A percentile compares a stretch with the other conserved stretches of the same genome.
phyloP scores from a whole-genome alignment of 2,329 filamentous ascomycete genomes.

The Cercospora zeae-maydis region DNA sequence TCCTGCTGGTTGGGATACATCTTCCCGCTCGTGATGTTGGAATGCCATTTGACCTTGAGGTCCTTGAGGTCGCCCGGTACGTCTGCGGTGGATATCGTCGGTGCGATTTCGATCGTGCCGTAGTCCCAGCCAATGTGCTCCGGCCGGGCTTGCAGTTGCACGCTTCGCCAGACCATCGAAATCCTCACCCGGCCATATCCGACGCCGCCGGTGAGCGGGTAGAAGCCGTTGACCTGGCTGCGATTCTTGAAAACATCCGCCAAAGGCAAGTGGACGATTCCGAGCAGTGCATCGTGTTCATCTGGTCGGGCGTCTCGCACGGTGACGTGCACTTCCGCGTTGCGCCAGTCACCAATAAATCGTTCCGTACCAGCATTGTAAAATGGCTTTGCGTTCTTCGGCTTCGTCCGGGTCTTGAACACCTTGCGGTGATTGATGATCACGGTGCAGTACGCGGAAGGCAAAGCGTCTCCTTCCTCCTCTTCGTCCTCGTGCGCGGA shows the following conservation, averaged over 20 bases:
- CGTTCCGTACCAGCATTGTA: slow-evolving; percentile 74
- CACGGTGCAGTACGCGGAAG: slow-evolving; percentile 68
- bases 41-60: slow-evolving; percentile 56
- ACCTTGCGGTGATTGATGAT: slow-evolving; percentile 68
- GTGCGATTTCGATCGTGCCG: slow-evolving; percentile 64
- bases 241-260: slow-evolving; percentile 58
- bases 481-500: slow-evolving; percentile 52
- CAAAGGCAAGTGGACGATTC: slow-evolving; percentile 66
- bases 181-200: slow-evolving; percentile 66
- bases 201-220: slow-evolving; percentile 67
- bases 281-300: slow-evolving; percentile 66
- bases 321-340: slow-evolving; percentile 63
- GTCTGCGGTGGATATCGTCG: slow-evolving; percentile 48
- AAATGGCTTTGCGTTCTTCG: slow-evolving; percentile 73
- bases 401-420: slow-evolving; percentile 70
- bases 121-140: slow-evolving; percentile 66
- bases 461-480: slow-evolving; percentile 61
- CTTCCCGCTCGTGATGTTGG: slow-evolving; percentile 57
- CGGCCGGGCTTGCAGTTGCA: slow-evolving; percentile 59
- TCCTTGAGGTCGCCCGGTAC: slow-evolving; percentile 49
- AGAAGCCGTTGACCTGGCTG: slow-evolving; percentile 63
- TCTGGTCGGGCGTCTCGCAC: slow-evolving; percentile 66
- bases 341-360: slow-evolving; percentile 66
- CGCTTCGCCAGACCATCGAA: slow-evolving; percentile 69
- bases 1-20: slow-evolving; percentile 48